These are phyloP conservation scores for Gentiana dahurica DNA, from an alignment of 257 asterid genomes.

Conservation along the genomic window DNA sequence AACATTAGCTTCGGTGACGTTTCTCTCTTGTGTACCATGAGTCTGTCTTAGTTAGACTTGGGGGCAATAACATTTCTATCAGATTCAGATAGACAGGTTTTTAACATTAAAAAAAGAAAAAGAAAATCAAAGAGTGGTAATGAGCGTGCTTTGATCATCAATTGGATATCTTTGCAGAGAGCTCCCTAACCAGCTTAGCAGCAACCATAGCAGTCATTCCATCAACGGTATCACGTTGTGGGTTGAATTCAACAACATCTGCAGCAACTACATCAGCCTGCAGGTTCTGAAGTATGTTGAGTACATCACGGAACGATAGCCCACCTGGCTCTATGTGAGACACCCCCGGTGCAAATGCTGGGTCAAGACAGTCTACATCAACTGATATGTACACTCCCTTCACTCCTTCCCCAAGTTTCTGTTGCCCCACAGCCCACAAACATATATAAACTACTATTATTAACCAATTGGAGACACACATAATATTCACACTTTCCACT, in stretches of 20 bases:
- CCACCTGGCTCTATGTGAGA: conserved; percentile 99
- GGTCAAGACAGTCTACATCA: conserved; percentile 89
- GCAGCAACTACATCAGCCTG: conserved; percentile 87
- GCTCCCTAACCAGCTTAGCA: conserved; percentile 83
- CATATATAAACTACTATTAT: too few species aligned
- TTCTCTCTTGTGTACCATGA: too few species aligned
- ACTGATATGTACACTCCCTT: conserved; percentile 93
- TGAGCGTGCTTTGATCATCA: conserved; percentile 11
- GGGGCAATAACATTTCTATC: too few species aligned
- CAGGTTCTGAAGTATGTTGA: conserved; percentile 87
- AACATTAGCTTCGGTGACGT: too few species aligned
- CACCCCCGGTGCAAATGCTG: conserved; percentile 98
- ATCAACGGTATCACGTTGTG: conserved; percentile 93
- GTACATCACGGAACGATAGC: conserved; percentile 90
- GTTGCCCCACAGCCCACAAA: conserved; percentile 1
- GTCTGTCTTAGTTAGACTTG: too few species aligned
- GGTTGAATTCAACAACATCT: conserved; percentile 98
- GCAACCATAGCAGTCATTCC: conserved; percentile 99
- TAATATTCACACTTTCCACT: too few species aligned
- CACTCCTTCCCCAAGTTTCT: conserved; percentile 96
- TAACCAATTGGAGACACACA: too few species aligned
- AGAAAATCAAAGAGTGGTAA: too few species aligned
- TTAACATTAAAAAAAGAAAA: too few species aligned
- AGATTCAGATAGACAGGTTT: too few species aligned
- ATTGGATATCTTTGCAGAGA: conserved; percentile 85